A percentile compares a stretch with the other conserved stretches of the same genome.
Conservation (phyloP, 306 rosid species). For the Cyclanthera cordifolia region DNA sequence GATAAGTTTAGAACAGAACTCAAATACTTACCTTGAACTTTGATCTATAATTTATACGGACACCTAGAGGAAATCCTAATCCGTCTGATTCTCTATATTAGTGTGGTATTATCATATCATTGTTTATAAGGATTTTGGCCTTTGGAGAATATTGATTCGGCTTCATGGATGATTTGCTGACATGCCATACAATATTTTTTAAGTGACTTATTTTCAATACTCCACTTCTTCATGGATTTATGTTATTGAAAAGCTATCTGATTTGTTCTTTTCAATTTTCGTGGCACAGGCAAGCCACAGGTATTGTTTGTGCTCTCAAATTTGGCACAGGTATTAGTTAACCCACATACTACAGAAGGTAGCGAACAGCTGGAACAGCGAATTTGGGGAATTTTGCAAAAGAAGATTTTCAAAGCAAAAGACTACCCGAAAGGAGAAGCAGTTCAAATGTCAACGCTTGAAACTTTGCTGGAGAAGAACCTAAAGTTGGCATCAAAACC, state of each 20-base stretch:
- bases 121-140: neutral
- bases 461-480: constrained; percentile 60
- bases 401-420: constrained; percentile 66
- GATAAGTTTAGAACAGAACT: neutral
- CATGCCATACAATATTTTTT: too few relatives aligned
- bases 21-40: neutral
- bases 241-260: neutral
- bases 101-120: neutral
- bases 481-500: constrained; percentile 80
- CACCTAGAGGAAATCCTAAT: neutral
- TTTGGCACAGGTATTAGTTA: constrained; percentile 56
- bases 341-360: constrained; percentile 68
- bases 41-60: neutral
- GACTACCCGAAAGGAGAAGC: constrained; percentile 69
- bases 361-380: constrained; percentile 90
- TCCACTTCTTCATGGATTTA: neutral
- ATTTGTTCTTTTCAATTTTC: constrained; percentile 6
- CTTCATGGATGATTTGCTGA: constrained; percentile 1
- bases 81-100: neutral
- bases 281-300: constrained; percentile 62
- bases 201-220: neutral
- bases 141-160: neutral
- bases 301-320: constrained; percentile 64
- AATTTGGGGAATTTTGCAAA: constrained; percentile 81
- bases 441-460: constrained; percentile 52